Conservation (phyloP, 2,329 filamentous ascomycete species). For the Graphilbum fragrans region DNA sequence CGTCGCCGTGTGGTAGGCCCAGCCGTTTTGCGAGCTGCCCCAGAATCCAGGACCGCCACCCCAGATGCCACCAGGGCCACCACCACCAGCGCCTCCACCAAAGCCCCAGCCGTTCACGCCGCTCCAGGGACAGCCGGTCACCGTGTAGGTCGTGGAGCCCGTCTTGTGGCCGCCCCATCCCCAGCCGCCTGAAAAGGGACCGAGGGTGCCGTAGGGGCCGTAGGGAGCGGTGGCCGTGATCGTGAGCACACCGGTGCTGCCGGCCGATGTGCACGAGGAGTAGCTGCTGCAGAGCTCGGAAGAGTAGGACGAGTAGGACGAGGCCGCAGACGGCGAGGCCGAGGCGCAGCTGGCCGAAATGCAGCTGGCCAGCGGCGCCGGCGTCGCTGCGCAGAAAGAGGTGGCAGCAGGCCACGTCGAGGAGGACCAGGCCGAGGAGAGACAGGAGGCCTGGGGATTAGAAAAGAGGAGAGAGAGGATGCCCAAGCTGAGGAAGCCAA, state of each 20-base stretch:
- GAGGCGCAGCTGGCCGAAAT: constrained; percentile 18
- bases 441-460: constrained; percentile 28
- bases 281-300: constrained; percentile 27
- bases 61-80: constrained; percentile 20
- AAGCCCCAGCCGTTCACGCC: constrained; percentile 20
- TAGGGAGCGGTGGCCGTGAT: constrained; percentile 23
- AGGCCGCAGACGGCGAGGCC: constrained; percentile 13
- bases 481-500: no score
- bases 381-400: constrained; percentile 15
- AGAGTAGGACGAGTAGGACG: constrained; percentile 22
- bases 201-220: constrained; percentile 15
- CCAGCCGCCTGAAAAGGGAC: no score
- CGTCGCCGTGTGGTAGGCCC: constrained; percentile 22
- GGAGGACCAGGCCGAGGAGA: constrained; percentile 25
- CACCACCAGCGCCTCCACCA: constrained; percentile 26
- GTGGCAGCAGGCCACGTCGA: constrained; percentile 19
- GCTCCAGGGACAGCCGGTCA: constrained; percentile 28
- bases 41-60: constrained; percentile 19
- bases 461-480: no score
- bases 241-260: constrained; percentile 26
- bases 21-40: constrained; percentile 20
- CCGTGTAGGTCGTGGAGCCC: constrained; percentile 25
- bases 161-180: constrained; percentile 20
- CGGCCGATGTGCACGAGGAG: constrained; percentile 24
- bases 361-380: constrained; percentile 15